Evolutionary conservation across 164 flowering plant genomes (phyloP), one percentile per base, ranked within the genome.

Genomic region (Macadamia integrifolia): DNA sequence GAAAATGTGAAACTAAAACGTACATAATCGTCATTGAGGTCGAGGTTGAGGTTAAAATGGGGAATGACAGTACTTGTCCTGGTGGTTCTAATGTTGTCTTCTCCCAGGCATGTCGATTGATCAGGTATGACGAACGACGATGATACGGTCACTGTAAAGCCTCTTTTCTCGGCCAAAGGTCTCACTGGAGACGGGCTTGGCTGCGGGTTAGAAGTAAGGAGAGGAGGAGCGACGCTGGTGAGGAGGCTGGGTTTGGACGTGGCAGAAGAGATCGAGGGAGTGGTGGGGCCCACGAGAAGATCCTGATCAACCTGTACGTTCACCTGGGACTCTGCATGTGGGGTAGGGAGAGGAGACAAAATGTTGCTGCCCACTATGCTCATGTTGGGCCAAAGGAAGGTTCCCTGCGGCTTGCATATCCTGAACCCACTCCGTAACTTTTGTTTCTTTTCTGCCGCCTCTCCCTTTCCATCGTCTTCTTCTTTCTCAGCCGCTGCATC

Each of bases 351-450:
- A 65, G 67, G 48, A 31, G 35, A 23, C 56, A 17, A 52, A n/a
- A 14, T 14, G 17, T 6, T 7, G 18, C 63, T n/a, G n/a, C 61
- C 55, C 40, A 35, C 40, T 5, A 35, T 35, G 60, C 53, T 62
- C 72, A 71, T 83, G 84, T 66, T 68, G 23, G 91, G 91, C 90
- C 91, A 87, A 31, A 82, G 76, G 62, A 87, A 83, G 23, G 85
- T 80, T 11, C 94, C 91, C 53, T 81, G 86, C 3, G 94, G 91
- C 78, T 77, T 86, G 83, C 90, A 89, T 9, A 87, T 79, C 65
- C 84, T 86, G 85, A 89, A 89, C 6, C 96, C 97, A 73, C 97
- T 90, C 75, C 77, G 86, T 64, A 83, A 82, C 76, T 86, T 84
- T 68, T 85, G 77, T 55, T 80, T 76, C 70, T 76, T 85, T 6